Conservation (phyloP, 2,329 filamentous ascomycete species). For the Cercospora sp. region DNA sequence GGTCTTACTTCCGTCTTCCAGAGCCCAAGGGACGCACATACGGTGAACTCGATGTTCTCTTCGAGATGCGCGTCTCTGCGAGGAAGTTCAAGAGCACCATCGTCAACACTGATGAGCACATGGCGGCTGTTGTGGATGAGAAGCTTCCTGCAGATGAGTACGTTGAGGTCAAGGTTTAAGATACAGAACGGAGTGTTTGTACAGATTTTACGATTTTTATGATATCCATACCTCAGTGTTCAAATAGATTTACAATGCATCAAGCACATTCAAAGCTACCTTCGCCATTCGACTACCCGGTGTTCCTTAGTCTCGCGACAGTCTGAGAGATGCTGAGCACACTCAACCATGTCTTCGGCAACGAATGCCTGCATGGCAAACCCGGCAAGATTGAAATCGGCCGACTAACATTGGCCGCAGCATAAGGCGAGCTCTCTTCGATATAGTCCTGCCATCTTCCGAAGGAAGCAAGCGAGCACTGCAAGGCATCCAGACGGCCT, state of each 20-base stretch:
- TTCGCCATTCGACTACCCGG: no score
- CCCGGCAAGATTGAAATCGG: no score
- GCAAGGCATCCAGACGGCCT: background rate
- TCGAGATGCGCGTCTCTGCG: constrained; percentile 43
- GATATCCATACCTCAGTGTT: background rate
- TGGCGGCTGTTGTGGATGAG: constrained; percentile 8
- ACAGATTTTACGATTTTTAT: background rate
- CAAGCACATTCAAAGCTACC: background rate
- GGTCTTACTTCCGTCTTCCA: constrained; percentile 47
- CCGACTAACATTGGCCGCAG: no score
- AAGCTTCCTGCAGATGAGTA: background rate
- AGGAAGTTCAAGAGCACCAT: constrained; percentile 39
- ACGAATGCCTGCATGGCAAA: no score
- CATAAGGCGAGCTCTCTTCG: no score
- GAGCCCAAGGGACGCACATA: constrained; percentile 46
- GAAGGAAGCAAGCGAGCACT: no score
- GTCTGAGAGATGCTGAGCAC: no score
- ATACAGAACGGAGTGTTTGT: background rate
- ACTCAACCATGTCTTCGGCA: no score
- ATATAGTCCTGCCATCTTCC: no score
- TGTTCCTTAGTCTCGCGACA: no score
- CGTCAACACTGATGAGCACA: constrained; percentile 18
- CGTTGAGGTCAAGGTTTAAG: background rate
- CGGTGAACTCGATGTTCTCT: constrained; percentile 47
- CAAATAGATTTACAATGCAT: background rate